Base-by-base conservation (phyloP, 2,329 filamentous ascomycete genomes). In the Arthrobotrys entomopaga region DNA sequence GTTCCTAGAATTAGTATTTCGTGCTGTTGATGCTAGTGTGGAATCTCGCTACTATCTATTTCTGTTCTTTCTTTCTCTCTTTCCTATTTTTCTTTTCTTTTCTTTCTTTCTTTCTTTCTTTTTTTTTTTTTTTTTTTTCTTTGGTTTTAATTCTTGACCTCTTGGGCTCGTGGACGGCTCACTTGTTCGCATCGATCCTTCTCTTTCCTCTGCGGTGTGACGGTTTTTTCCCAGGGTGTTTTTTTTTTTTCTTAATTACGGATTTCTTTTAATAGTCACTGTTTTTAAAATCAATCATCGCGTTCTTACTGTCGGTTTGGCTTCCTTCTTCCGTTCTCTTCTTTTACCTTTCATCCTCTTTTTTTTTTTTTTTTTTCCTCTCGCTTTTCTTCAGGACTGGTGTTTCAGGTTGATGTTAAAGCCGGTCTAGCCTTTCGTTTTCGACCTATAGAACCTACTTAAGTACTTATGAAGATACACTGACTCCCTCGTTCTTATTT, bases 211-310 rank as follows among this genome's bases (percentile, higher is more conserved):
- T 16, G 40, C 7, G 26, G 11, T 34, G 52, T 16, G 19, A 13
- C 16, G 20, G 15, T 15, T 59, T n/a, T 40, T 60, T 59, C 22
- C 11, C 22, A 20, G 13, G 29, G 52, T 46, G 13, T 60, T 60
- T 10, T 29, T 20, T 10, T 20, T 11, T 42, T 7, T 2, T 57
- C n/a, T 59, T 15, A 29, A 46, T 56, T 38, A 42, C 22, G 16
- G 13, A 40, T 56, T 38, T 56, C 19, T 56, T 56, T 56, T 56
- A 56, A 56, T 56, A 56, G 26, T 42, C 13, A 11, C 3, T 56
- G 16, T 13, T 5, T 0, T 56, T n/a, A 22, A 43, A n/a, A n/a
- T n/a, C n/a, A n/a, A 38, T 26, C 20, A n/a, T 19, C 38, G 13
- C 6, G 24, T 15, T 24, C 26, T 29, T 43, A 20, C 7, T 53